Evolutionary conservation across 73 alveolate species (phyloP).

Genomic region (Uronychia binucleata): DNA sequence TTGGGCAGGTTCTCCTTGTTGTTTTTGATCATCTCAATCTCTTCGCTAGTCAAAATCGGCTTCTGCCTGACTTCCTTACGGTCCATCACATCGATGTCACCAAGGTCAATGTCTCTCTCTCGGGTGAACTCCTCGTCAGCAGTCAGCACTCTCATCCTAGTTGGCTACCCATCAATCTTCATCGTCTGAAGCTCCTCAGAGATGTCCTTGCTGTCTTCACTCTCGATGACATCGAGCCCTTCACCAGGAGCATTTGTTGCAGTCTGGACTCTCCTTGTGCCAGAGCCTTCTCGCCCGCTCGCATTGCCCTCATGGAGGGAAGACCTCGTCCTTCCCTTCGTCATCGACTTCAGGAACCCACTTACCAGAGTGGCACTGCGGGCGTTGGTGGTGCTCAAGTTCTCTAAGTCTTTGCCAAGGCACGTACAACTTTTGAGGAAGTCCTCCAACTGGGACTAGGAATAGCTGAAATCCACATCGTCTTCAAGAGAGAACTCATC

Average conservation of each 20-base stretch:
- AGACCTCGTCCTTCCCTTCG: background rate
- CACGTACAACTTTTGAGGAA: slow-evolving; percentile 21
- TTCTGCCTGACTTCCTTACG: background rate
- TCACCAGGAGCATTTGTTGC: background rate
- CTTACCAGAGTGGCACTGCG: background rate
- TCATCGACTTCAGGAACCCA: background rate
- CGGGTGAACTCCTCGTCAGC: background rate
- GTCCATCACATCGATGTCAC: background rate
- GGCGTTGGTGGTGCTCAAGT: background rate
- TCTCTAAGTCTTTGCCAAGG: background rate
- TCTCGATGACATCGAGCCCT: background rate
- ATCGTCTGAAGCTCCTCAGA: background rate
- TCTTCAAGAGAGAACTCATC: slow-evolving; percentile 16
- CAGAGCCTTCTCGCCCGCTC: background rate
- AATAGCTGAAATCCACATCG: slow-evolving; percentile 48
- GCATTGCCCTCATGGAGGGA: background rate
- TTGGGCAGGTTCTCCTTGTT: background rate
- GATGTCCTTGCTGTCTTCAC: background rate
- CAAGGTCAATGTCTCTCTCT: background rate
- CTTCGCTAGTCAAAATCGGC: background rate
- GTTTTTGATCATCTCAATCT: background rate
- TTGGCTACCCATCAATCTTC: background rate
- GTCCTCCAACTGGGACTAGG: slow-evolving; percentile 52
- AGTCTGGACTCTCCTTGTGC: background rate
- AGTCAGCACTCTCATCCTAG: background rate